Evolutionary conservation across 148 eudicot species (phyloP).

Genomic region (Chenopodium formosanum): DNA sequence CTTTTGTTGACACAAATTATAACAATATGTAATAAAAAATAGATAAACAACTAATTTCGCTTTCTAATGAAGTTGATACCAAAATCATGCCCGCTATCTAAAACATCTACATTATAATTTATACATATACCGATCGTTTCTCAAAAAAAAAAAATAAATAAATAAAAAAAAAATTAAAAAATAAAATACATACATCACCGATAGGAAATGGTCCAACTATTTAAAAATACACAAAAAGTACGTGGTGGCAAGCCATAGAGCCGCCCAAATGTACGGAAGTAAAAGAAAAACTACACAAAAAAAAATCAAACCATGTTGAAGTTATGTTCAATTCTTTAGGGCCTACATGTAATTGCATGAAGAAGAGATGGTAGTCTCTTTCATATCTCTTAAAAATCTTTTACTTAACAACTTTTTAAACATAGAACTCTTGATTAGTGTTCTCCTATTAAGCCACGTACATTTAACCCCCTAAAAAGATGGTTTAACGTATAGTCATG

Average conservation of each 20-base stretch:
- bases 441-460: constrained; percentile 6
- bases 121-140: neutral
- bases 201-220: neutral
- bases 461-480: neutral
- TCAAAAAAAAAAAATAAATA: too few relatives aligned
- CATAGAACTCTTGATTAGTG: constrained; percentile 7
- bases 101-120: too few relatives aligned
- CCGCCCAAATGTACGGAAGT: neutral
- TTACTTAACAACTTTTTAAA: neutral
- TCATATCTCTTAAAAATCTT: constrained; percentile 23
- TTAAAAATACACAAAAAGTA: neutral
- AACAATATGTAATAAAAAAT: too few relatives aligned
- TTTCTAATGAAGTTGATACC: too few relatives aligned
- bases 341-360: constrained; percentile 21
- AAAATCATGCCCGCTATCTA: too few relatives aligned
- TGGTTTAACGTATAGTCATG: neutral
- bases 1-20: too few relatives aligned
- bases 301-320: neutral
- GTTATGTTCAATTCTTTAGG: neutral
- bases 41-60: too few relatives aligned
- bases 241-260: neutral
- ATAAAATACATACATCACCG: neutral
- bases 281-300: neutral
- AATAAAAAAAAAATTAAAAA: too few relatives aligned
- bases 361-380: constrained; percentile 9